Conservation (phyloP, 2,329 filamentous ascomycete genomes). For the Tolypocladium album region DNA sequence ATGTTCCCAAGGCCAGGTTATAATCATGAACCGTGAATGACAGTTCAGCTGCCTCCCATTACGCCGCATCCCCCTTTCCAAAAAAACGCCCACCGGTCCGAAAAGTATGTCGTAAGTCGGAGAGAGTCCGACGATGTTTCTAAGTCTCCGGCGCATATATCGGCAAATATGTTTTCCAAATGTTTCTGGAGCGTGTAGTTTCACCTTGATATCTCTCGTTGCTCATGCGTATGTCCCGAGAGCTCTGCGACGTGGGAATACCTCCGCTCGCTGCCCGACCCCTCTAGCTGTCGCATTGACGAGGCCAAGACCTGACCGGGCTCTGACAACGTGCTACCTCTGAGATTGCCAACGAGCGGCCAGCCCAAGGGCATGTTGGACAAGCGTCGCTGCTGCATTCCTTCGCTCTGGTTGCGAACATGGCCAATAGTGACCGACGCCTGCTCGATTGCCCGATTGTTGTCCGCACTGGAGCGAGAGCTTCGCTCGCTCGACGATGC, state of each 20-base stretch:
- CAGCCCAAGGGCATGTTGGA: conserved; percentile 27
- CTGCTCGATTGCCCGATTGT: conserved; percentile 6
- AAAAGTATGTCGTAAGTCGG: not conserved
- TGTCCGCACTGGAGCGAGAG: conserved; percentile 10
- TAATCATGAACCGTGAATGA: not conserved
- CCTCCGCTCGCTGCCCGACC: not conserved
- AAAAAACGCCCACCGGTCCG: not conserved
- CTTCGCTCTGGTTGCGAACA: conserved; percentile 8
- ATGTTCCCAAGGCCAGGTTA: not conserved
- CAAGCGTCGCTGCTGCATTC: conserved; percentile 11
- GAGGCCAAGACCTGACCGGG: not conserved
- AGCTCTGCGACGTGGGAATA: not conserved
- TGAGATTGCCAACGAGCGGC: conserved; percentile 20
- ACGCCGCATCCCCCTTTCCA: not conserved
- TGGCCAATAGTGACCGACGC: conserved; percentile 8
- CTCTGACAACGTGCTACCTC: conserved; percentile 9
- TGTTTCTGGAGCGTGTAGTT: not conserved
- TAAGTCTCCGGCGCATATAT: not conserved
- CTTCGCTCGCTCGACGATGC: conserved; percentile 9
- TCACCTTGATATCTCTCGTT: not conserved
- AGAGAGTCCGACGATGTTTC: not conserved
- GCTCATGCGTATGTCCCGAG: not conserved
- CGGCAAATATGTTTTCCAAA: not conserved
- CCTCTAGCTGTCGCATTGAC: not conserved
- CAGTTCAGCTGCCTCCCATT: not conserved